phyloP scores from a whole-genome alignment of 139 green algal genomes.

The Choricystis sp. region DNA sequence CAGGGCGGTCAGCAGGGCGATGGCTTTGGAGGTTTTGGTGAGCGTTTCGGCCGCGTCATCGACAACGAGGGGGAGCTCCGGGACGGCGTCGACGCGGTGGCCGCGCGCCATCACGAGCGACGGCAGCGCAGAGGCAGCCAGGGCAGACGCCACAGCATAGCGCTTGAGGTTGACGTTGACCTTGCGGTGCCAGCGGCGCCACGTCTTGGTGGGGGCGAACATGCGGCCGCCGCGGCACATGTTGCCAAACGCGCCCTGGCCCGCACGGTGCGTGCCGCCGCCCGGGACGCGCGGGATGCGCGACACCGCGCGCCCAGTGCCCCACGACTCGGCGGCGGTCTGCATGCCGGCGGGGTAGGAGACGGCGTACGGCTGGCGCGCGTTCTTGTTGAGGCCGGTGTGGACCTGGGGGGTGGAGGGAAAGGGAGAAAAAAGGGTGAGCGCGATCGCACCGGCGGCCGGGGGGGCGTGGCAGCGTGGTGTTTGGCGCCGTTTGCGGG shows the following conservation, averaged over 20 bases:
- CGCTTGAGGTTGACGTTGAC: slow-evolving; percentile 96
- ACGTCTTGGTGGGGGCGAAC: slow-evolving; percentile 95
- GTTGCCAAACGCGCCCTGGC: slow-evolving; percentile 98
- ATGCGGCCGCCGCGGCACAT: slow-evolving; percentile 98
- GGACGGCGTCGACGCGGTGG: slow-evolving; percentile 82
- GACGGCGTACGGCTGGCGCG: slow-evolving; percentile 92
- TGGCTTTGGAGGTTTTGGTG: slow-evolving; percentile 75
- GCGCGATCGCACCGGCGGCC: no score
- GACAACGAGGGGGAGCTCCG: slow-evolving; percentile 93
- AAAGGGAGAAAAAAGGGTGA: no score
- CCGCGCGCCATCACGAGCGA: slow-evolving; percentile 90
- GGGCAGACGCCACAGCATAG: slow-evolving; percentile 72
- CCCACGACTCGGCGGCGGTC: slow-evolving; percentile 97
- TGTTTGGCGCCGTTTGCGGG: no score
- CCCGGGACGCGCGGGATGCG: slow-evolving; percentile 98
- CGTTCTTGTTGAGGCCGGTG: slow-evolving; percentile 93
- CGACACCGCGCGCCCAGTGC: slow-evolving; percentile 94
- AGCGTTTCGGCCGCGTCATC: slow-evolving; percentile 61
- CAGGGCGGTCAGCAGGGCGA: slow-evolving; percentile 53
- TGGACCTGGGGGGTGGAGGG: no score
- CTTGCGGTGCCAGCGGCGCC: slow-evolving; percentile 96
- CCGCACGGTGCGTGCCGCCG: slow-evolving; percentile 84
- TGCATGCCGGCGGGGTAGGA: slow-evolving; percentile 82
- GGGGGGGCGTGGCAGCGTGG: no score
- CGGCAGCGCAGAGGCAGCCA: slow-evolving; percentile 88